phyloP scores from a whole-genome alignment of 805 yeast genomes.

The Alloascoidea hylecoeti region DNA sequence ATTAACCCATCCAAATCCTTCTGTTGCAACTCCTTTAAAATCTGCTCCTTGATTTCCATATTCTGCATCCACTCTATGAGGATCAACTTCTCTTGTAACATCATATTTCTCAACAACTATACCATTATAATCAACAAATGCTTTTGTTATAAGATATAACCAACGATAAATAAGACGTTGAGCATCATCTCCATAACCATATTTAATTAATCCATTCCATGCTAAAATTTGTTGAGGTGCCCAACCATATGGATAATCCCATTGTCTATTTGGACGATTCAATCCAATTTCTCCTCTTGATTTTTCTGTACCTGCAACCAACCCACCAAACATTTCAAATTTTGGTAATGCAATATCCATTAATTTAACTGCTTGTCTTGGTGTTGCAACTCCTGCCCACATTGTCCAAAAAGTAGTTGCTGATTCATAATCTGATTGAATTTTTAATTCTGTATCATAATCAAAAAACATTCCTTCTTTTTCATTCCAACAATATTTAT shows the following conservation, averaged over 20 bases:
- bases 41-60: constrained; percentile 95
- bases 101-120: constrained; percentile 93
- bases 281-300: constrained; percentile 62
- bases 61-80: constrained; percentile 89
- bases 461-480: constrained; percentile 69
- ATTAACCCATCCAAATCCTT: constrained; percentile 98
- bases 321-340: constrained; percentile 80
- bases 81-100: constrained; percentile 69
- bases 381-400: constrained; percentile 65
- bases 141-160: constrained; percentile 79
- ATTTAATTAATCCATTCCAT: constrained; percentile 73
- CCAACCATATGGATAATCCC: constrained; percentile 99
- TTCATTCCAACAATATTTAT: constrained; percentile 76
- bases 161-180: constrained; percentile 71
- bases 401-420: constrained; percentile 90
- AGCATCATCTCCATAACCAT: constrained; percentile 53
- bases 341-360: constrained; percentile 43
- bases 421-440: constrained; percentile 57
- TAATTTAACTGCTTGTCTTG: constrained; percentile 53
- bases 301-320: constrained; percentile 68
- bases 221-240: constrained; percentile 97
- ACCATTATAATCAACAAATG: constrained; percentile 87
- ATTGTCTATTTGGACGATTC: constrained; percentile 81
- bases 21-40: constrained; percentile 84
- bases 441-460: constrained; percentile 47